A percentile compares a stretch with the other conserved stretches of the same genome.
phyloP scores from a whole-genome alignment of 1,139 yeast species.

The Protomyces gravidus region DNA sequence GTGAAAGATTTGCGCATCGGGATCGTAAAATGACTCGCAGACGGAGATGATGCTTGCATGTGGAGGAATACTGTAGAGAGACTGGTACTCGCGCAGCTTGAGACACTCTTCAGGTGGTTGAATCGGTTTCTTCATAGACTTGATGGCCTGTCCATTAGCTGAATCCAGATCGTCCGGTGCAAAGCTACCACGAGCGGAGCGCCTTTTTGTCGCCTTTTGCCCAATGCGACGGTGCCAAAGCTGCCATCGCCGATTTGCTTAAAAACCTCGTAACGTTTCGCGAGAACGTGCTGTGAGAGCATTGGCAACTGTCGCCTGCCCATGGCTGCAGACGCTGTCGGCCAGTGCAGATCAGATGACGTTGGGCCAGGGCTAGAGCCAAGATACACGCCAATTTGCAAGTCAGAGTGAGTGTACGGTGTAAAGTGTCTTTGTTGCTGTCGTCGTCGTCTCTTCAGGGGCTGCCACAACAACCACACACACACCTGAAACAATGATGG shows the following conservation, averaged over 20 bases:
- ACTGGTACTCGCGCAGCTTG: conserved; percentile 63
- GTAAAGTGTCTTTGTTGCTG: too few species aligned
- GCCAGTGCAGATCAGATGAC: too few species aligned
- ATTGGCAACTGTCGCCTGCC: background rate
- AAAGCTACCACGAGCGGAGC: background rate
- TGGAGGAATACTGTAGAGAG: conserved; percentile 60
- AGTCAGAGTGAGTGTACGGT: too few species aligned
- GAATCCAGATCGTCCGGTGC: background rate
- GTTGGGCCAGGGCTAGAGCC: too few species aligned
- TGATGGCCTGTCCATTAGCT: conserved; percentile 54
- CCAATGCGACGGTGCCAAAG: conserved; percentile 34
- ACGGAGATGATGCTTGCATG: conserved; percentile 70
- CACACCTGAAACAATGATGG: too few species aligned
- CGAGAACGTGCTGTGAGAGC: conserved; percentile 33
- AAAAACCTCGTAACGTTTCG: conserved; percentile 22
- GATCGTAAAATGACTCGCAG: conserved; percentile 73
- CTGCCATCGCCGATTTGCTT: conserved; percentile 33
- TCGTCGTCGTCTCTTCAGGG: too few species aligned
- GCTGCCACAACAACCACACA: too few species aligned
- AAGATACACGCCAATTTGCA: too few species aligned
- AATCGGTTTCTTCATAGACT: conserved; percentile 62
- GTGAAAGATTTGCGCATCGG: conserved; percentile 54
- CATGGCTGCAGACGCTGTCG: too few species aligned
- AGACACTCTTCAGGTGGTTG: conserved; percentile 54
- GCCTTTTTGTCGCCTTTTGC: conserved; percentile 25